Evolutionary conservation across 2,329 filamentous ascomycete genomes (phyloP).

Genomic region (Cercospora sojina): DNA sequence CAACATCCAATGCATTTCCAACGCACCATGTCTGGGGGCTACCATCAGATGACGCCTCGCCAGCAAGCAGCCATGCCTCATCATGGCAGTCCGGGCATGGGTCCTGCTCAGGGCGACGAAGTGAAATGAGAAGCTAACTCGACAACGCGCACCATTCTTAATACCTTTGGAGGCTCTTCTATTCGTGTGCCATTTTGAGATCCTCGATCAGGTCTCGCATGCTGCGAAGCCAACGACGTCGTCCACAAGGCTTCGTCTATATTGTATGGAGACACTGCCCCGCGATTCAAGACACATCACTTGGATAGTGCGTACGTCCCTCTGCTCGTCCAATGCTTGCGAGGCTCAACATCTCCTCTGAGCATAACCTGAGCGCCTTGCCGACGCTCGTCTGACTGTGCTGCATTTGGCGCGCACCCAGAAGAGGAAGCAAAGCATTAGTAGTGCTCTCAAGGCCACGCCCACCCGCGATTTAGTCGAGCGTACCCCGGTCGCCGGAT

Average conservation of each 20-base stretch:
- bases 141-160: not conserved
- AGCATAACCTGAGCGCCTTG: not conserved
- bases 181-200: not conserved
- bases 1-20: slow-evolving; percentile 32
- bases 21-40: slow-evolving; percentile 35
- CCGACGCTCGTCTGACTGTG: not conserved
- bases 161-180: not conserved
- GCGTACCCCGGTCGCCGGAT: not conserved
- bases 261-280: not conserved
- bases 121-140: slow-evolving; percentile 31
- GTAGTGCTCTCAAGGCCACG: not conserved
- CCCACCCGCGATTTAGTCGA: not conserved
- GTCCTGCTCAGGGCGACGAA: slow-evolving; percentile 32
- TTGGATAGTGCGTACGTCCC: not conserved
- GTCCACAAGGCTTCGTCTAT: not conserved
- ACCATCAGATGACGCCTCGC: slow-evolving; percentile 39
- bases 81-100: slow-evolving; percentile 34
- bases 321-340: not conserved
- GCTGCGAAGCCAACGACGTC: not conserved
- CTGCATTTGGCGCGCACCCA: not conserved
- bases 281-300: not conserved
- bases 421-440: not conserved
- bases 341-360: not conserved
- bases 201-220: not conserved
- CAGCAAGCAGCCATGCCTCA: slow-evolving; percentile 36